Conservation (phyloP, 129 eudicot genomes). For the Flaveria ramosissima region DNA sequence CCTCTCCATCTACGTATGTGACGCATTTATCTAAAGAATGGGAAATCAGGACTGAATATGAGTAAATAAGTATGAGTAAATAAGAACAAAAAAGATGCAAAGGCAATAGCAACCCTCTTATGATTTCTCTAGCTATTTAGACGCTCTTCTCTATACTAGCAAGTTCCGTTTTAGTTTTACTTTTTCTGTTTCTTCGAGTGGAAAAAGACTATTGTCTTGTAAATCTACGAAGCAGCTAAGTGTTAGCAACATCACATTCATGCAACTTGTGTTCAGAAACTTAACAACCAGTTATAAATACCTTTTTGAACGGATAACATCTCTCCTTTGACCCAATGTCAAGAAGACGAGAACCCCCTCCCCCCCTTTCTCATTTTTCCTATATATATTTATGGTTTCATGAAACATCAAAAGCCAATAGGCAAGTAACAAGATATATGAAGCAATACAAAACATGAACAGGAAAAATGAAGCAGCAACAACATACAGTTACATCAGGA, state of each 20-base stretch:
- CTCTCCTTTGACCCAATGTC: not conserved
- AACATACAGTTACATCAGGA: slow-evolving; percentile 78
- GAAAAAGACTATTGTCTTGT: not conserved
- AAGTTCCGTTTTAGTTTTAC: not conserved
- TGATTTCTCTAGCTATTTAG: not conserved
- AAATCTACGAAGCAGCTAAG: not conserved
- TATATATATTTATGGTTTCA: not conserved
- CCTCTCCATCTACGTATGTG: not conserved
- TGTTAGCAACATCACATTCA: not conserved
- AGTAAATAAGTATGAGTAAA: not conserved
- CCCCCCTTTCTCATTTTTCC: not conserved
- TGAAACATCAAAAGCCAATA: slow-evolving; percentile 2
- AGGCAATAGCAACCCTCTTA: not conserved
- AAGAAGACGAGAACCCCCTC: not conserved
- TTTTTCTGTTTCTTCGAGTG: not conserved
- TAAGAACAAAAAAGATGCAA: not conserved
- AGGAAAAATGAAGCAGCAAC: slow-evolving; percentile 9
- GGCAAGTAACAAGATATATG: not conserved
- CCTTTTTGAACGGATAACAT: not conserved
- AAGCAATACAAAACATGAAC: slow-evolving; percentile 6
- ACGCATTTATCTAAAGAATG: not conserved
- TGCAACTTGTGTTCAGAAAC: not conserved
- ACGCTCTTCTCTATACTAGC: not conserved
- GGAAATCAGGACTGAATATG: not conserved
- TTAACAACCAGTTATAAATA: not conserved